phyloP scores from a whole-genome alignment of 768 basidiomycete species.

The Mycena polygramma region DNA sequence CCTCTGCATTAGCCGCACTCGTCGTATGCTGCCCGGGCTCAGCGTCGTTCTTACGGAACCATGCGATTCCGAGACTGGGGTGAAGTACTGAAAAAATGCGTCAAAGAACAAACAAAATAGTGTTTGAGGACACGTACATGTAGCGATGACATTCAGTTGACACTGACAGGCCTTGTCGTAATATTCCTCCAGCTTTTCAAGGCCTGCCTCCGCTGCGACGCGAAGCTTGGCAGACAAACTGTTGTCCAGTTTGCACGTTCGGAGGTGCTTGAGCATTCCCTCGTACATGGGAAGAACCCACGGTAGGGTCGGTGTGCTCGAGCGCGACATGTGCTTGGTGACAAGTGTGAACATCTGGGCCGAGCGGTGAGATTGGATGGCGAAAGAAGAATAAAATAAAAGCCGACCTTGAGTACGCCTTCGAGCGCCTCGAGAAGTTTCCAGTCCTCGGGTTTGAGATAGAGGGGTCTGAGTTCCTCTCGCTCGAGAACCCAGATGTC shows the following conservation, averaged over 20 bases:
- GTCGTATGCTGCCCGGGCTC: no score
- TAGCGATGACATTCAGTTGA: not conserved
- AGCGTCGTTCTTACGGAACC: no score
- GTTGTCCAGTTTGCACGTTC: not conserved
- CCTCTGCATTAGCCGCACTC: no score
- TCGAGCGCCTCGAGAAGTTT: not conserved
- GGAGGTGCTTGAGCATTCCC: not conserved
- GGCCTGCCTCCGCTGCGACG: not conserved
- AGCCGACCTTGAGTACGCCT: not conserved
- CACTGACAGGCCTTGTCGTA: not conserved
- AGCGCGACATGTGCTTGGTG: constrained; percentile 2
- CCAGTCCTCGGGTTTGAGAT: not conserved
- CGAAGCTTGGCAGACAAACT: not conserved
- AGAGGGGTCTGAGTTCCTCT: not conserved
- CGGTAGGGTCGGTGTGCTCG: constrained; percentile 12
- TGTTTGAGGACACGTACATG: not conserved
- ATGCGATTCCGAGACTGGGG: no score
- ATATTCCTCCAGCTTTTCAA: not conserved
- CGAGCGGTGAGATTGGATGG: no score
- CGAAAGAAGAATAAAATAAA: not conserved
- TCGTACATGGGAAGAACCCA: constrained; percentile 21
- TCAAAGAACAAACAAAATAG: not conserved
- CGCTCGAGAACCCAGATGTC: not conserved
- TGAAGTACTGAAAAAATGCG: no score
- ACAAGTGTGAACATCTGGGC: constrained; percentile 1